Evolutionary conservation across 2,329 filamentous ascomycete species (phyloP), one percentile per base, ranked within the genome.

Genomic region (Claviceps sorghi): DNA sequence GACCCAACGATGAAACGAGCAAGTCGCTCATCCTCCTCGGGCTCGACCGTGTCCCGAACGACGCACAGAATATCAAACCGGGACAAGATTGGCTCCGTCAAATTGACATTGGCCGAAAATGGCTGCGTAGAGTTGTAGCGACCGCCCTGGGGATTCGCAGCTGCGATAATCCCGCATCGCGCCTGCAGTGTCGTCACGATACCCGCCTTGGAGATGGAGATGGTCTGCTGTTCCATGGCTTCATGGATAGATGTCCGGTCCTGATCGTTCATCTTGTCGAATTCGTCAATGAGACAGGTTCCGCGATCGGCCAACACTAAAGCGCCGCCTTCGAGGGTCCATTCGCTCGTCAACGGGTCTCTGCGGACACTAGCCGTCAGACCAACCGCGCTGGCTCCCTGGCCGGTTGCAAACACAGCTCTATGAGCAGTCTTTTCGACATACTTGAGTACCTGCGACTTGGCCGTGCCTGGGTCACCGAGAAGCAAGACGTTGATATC

Each of bases 221-320:
- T 98, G 1, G 93, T 98, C 71, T 98, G 93, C 69, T 98, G 93
- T 69, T 98, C 93, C 93, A 98, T 98, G 55, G 93, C 93, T 75
- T 98, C 93, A 77, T 98, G 93, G 60, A 98, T 98, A 8, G 89
- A 95, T 1, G 93, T 97, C 58, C 93, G 82, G 67, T 98, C 93
- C 65, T 97, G 89, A 66, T 98, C 93, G 67, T 97, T 97, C 93
- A 98, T 98, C 77, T 98, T 98, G 78, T 98, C 93, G 62, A 98
- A 98, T 69, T 98, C 93, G 62, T 98, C 93, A 57, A 98, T 98
- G 32, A 98, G 76, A 63, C 93, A 97, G 17, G 88, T 95, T 42
- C 93, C 93, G 58, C 88, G 85, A 66, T 98, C 93, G 17, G 93
- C 93, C 52, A 98, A 80, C 62, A 98, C 93, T 11, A 98, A 76